Conservation (phyloP, 2,329 filamentous ascomycete species). For the Fusarium haematococcum region DNA sequence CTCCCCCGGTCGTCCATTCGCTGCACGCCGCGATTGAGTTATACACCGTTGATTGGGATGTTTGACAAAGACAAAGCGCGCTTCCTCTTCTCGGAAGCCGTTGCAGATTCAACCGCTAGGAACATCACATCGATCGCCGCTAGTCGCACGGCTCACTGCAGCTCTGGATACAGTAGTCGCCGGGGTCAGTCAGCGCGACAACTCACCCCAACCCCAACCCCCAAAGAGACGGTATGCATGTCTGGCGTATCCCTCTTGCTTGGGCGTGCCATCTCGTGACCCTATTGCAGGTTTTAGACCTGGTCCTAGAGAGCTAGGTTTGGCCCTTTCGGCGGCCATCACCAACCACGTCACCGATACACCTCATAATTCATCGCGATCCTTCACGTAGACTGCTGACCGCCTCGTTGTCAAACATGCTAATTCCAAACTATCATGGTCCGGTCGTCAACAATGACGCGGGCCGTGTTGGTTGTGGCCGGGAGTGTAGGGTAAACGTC, state of each 20-base stretch:
- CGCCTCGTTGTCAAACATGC: constrained; percentile 21
- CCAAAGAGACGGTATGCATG: constrained; percentile 19
- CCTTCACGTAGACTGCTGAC: constrained; percentile 17
- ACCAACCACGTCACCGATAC: constrained; percentile 21
- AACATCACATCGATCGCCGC: background rate
- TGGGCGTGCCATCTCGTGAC: constrained; percentile 32
- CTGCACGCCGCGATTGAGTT: constrained; percentile 15
- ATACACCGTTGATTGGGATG: background rate
- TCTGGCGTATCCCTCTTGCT: constrained; percentile 14
- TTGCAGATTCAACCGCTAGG: constrained; percentile 25
- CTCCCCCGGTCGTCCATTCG: constrained; percentile 23
- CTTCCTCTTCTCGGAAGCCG: constrained; percentile 9
- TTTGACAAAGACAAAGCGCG: background rate
- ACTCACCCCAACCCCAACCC: background rate
- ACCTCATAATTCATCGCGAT: constrained; percentile 23
- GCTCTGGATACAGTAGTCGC: background rate
- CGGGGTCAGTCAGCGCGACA: background rate
- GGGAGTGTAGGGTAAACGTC: background rate
- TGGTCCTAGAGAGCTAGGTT: background rate
- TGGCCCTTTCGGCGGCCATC: constrained; percentile 7
- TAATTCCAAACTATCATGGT: background rate
- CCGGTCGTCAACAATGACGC: background rate
- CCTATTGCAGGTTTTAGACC: constrained; percentile 29
- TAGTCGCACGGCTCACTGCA: constrained; percentile 25
- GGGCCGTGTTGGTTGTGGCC: background rate